Evolutionary conservation across 2,329 filamentous ascomycete genomes (phyloP).

Genomic region (Escovopsis sp.): DNA sequence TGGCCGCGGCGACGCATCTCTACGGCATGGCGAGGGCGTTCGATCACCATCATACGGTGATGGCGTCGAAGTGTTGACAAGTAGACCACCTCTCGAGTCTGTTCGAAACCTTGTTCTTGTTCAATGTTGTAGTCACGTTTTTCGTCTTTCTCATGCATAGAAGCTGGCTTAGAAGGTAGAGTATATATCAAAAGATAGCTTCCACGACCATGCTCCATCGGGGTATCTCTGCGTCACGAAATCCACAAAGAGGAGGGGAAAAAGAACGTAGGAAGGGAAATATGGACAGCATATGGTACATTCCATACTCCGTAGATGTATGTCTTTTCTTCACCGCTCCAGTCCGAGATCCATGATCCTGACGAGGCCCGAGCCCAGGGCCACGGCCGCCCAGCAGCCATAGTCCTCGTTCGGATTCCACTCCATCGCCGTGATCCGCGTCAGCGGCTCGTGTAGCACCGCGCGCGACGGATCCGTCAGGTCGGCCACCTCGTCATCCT

Average conservation of each 20-base stretch:
- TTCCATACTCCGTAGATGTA: no score
- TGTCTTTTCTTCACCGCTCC: constrained; percentile 15
- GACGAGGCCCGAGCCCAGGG: constrained; percentile 51
- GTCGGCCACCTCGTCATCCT: constrained; percentile 18
- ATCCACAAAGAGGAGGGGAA: no score
- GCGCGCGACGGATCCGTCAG: constrained; percentile 25
- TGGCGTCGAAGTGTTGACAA: constrained; percentile 33
- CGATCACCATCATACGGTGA: constrained; percentile 59
- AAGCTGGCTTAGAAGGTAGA: no score
- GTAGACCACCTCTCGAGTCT: not conserved
- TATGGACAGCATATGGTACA: no score
- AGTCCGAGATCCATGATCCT: constrained; percentile 50
- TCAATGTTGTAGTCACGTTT: not conserved
- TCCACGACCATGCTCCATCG: no score
- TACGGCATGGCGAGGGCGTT: constrained; percentile 72
- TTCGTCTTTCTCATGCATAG: constrained; percentile 2
- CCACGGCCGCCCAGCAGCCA: constrained; percentile 51
- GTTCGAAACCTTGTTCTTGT: not conserved
- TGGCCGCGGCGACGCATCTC: constrained; percentile 70
- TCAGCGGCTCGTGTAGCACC: constrained; percentile 45
- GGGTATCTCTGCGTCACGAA: no score
- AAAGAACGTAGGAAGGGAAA: no score
- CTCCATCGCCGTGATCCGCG: constrained; percentile 43
- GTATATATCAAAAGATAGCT: no score
- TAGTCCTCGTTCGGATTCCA: constrained; percentile 56